Evolutionary conservation across 2,329 filamentous ascomycete genomes (phyloP), one percentile per base, ranked within the genome.

Genomic region (Ophiostoma triangulosporum): DNA sequence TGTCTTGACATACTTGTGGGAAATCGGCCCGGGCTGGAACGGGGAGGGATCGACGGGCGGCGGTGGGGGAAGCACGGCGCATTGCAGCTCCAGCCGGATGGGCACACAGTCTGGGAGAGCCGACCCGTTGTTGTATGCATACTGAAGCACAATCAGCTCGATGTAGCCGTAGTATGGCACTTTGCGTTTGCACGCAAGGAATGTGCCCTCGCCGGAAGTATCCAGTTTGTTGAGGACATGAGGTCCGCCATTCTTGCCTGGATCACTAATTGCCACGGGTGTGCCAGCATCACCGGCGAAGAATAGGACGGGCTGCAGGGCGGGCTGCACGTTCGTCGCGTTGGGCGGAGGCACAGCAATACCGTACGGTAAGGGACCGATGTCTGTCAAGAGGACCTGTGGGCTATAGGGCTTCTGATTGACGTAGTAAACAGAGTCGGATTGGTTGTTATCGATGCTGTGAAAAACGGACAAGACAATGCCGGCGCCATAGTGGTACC

Each of bases 81-180:
- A 76, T 61, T 73, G 63, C 8, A 73, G 69, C 15, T 75, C 57
- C 49, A 77, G 61, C 8, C 60, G 64, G 36, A 77, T 63, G 7
- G 68, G 63, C 2, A 65, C 69, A 56, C 74, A 77, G 3, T 63
- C 66, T 40, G 65, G 60, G 3, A 71, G 70, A 1, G 70, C 58
- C 4, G 59, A 35, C 54, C 46, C 43, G 11, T n/a, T 53, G 46
- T 57, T 58, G 56, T 66, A 65, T 24, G 65, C 63, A 40, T 68
- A 69, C 57, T 69, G 67, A 53, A 75, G 62, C 26, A 68, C 62
- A 52, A 68, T 63, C 32, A 35, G 17, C 15, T 27, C 24, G 26
- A n/a, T 45, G 26, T 60, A 56, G 27, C n/a, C n/a, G 58, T 74
- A 74, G 62, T 73, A 76, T 1, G 64, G 58, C 3, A 74, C 57